Base-by-base conservation (phyloP, 306 rosid species). In the Carpinus viminea region DNA sequence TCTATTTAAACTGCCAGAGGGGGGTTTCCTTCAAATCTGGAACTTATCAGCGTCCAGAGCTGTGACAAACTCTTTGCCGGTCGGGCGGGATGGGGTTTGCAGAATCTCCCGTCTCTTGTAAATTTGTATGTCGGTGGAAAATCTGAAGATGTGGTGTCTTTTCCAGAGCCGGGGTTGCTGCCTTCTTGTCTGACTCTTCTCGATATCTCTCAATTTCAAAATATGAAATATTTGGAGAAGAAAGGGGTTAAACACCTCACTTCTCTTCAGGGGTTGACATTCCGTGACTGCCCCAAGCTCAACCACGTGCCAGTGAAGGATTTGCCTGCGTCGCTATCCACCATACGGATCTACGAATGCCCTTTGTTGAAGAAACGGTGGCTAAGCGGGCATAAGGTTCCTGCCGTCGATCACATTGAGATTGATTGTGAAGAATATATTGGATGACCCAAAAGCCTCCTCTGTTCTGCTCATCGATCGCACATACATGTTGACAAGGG, bases 281-380 rank as follows among this genome's bases (percentile, higher is more conserved):
- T 87, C 6, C 0, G 0, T 0, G 0, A 0, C 0, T 86, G 90
- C 28, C 53, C 69, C 0, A 3, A 16, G 46, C 78, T 86, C 20
- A 70, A 21, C 34, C 13, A 21, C 57, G 46, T 84, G 57, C 83
- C 84, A 24, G 61, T 65, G 18, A 69, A 79, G 26, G 18, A 21
- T 2, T 7, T 73, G 1, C 69, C 69, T 2, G 5, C 38, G n/a
- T 72, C 72, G 65, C 81, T 83, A 17, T 66, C 26, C 41, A 0
- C 0, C 31, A 21, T 83, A 8, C 0, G 0, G 0, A 65, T 74
- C 12, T 0, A 0, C 2, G 0, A 0, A 0, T 74, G 79, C 47
- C 61, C 31, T 47, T 2, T 20, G 4, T 24, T 46, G 17, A 0
- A 0, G 4, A 6, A 68, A 11, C 17, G 31, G 15, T 68, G 13